Evolutionary conservation across 768 basidiomycete genomes (phyloP).

Genomic region (Hericium alpestre): DNA sequence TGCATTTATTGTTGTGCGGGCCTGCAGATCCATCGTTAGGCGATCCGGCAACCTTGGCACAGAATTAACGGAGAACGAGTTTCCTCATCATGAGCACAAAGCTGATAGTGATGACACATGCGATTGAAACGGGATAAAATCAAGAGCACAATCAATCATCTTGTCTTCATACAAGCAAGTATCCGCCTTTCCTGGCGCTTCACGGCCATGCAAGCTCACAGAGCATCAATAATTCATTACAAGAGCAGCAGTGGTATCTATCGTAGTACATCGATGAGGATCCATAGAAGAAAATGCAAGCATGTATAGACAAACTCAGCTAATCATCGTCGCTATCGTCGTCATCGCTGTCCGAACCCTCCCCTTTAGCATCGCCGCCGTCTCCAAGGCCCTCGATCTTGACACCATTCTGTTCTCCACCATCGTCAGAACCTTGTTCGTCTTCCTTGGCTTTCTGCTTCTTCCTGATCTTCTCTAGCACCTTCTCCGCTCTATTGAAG

Average conservation of each 20-base stretch:
- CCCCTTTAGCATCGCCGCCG: conserved; percentile 16
- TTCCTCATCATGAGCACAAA: too few relatives aligned
- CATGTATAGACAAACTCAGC: not conserved
- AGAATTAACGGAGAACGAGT: too few relatives aligned
- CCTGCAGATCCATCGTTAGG: too few relatives aligned
- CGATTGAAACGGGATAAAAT: not conserved
- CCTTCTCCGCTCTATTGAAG: conserved; percentile 91
- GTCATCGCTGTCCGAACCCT: conserved; percentile 9
- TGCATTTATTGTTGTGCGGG: too few relatives aligned
- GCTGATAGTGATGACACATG: not conserved
- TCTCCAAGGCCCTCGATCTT: conserved; percentile 23
- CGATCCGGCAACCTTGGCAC: too few relatives aligned
- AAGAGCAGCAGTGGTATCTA: not conserved
- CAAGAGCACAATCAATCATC: not conserved
- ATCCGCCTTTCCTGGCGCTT: too few relatives aligned
- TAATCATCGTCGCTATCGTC: conserved; percentile 40
- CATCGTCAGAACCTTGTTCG: conserved; percentile 34
- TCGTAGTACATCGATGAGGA: not conserved
- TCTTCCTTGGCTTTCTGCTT: conserved; percentile 50
- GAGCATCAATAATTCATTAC: too few relatives aligned
- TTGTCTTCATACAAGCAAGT: not conserved
- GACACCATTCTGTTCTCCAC: conserved; percentile 18
- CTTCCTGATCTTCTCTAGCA: conserved; percentile 79
- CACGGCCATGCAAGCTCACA: too few relatives aligned
- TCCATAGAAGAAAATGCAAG: not conserved